These are phyloP conservation scores for Tuber aestivum DNA, from an alignment of 495 filamentous ascomycete genomes.

Conservation along the genomic window DNA sequence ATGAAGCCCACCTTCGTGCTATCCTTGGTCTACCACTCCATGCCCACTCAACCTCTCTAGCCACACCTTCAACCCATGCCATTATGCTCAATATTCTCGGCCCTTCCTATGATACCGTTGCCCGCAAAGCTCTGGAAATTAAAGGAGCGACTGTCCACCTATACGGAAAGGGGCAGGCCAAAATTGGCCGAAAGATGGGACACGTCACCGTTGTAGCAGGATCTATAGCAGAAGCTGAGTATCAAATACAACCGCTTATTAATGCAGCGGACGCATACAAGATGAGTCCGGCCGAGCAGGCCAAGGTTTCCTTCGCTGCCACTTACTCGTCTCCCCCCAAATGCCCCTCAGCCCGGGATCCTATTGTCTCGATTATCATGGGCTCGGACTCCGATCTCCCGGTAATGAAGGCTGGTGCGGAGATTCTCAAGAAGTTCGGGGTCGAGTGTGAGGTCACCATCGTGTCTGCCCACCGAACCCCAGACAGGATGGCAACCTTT, in stretches of 20 bases:
- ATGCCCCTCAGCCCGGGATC: conserved; percentile 37
- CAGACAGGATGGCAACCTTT: conserved; percentile 71
- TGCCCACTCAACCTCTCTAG: conserved; percentile 54
- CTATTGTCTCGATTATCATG: conserved; percentile 81
- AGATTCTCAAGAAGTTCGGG: conserved; percentile 66
- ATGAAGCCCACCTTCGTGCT: conserved; percentile 78
- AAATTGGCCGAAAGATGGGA: conserved; percentile 88
- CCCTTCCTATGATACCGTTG: conserved; percentile 65
- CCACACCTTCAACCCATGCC: conserved; percentile 55
- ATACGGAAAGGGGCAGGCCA: conserved; percentile 81
- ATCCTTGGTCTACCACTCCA: conserved; percentile 74
- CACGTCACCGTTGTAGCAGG: conserved; percentile 73
- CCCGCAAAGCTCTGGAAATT: conserved; percentile 57
- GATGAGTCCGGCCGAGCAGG: conserved; percentile 43
- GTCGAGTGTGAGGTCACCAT: conserved; percentile 74
- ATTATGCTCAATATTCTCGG: conserved; percentile 98
- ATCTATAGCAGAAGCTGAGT: conserved; percentile 66
- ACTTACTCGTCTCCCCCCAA: conserved; percentile 37
- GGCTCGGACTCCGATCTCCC: conserved; percentile 91
- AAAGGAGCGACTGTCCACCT: conserved; percentile 68
- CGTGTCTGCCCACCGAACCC: conserved; percentile 91
- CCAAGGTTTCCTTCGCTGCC: conserved; percentile 38
- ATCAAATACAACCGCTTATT: conserved; percentile 61
- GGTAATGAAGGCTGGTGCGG: conserved; percentile 66
- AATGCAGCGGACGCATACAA: conserved; percentile 51